Percentiles rank a stretch among this genome's conserved stretches.
phyloP scores from a whole-genome alignment of 176 grass and related monocot genomes.

The Aegilops bicornis region DNA sequence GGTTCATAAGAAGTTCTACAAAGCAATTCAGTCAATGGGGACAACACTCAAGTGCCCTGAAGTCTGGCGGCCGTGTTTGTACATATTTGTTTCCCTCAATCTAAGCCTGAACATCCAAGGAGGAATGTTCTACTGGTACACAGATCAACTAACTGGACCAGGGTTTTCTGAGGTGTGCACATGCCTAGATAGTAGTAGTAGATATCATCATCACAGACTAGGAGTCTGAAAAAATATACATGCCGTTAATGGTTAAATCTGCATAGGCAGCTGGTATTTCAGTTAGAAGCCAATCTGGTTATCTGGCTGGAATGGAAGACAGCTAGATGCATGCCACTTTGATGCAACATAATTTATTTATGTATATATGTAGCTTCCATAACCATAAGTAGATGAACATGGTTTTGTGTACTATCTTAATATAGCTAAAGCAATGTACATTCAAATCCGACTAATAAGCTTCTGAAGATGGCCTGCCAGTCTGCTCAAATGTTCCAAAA shows the following conservation, averaged over 20 bases:
- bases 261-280: not conserved
- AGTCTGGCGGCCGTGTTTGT: slow-evolving; percentile 78
- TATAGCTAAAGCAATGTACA: not conserved
- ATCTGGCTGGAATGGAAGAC: not conserved
- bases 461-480: not conserved
- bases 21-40: slow-evolving; percentile 58
- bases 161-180: slow-evolving; percentile 77
- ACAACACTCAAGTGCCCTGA: slow-evolving; percentile 57
- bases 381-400: slow-evolving; percentile 6
- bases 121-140: slow-evolving; percentile 98
- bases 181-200: not conserved
- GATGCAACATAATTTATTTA: not conserved
- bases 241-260: not conserved
- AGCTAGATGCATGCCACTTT: not conserved
- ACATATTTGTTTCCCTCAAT: slow-evolving; percentile 63
- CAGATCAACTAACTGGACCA: slow-evolving; percentile 50
- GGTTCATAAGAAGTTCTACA: slow-evolving; percentile 69
- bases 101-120: slow-evolving; percentile 82
- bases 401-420: not conserved
- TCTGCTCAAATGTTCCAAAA: not conserved
- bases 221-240: not conserved
- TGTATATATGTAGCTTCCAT: not conserved
- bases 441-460: not conserved
- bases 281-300: not conserved
- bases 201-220: not conserved